Evolutionary conservation across 345 rosid genomes (phyloP).

Genomic region (Lepidium africanum): DNA sequence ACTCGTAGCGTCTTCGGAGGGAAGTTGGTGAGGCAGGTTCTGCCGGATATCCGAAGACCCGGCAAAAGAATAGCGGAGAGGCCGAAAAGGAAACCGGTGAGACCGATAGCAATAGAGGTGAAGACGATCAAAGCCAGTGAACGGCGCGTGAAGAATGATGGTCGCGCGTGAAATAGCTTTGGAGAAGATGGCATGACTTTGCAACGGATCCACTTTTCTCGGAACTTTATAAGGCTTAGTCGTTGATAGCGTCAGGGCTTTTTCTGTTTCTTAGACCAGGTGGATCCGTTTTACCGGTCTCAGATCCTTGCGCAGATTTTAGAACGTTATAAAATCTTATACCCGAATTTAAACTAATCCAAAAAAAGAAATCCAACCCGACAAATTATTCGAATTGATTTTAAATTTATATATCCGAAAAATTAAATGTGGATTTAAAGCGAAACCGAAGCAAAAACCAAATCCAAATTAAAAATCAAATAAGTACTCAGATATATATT

Average conservation of each 20-base stretch:
- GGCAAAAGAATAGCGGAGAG: conserved; percentile 35
- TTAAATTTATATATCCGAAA: too few species aligned
- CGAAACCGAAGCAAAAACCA: too few species aligned
- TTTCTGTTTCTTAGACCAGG: not conserved
- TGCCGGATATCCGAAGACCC: conserved; percentile 20
- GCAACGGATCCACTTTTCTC: not conserved
- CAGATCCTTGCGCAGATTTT: conserved; percentile 10
- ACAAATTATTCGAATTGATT: too few species aligned
- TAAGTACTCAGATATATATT: too few species aligned
- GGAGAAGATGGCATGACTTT: conserved; percentile 70
- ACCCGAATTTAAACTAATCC: too few species aligned
- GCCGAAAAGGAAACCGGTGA: conserved; percentile 62
- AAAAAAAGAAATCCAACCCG: too few species aligned
- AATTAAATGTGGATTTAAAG: too few species aligned
- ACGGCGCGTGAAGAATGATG: conserved; percentile 35
- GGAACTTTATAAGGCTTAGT: not conserved
- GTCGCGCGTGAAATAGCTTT: conserved; percentile 47
- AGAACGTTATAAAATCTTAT: too few species aligned
- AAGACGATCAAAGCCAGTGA: conserved; percentile 40
- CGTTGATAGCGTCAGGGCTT: conserved; percentile 10
- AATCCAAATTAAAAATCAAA: too few species aligned
- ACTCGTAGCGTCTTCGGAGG: conserved; percentile 60
- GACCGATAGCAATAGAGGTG: conserved; percentile 45
- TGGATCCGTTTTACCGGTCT: conserved; percentile 14
- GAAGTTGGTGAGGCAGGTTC: conserved; percentile 19